Evolutionary conservation across 2,329 filamentous ascomycete species (phyloP).

Genomic region (Fusarium setosum): DNA sequence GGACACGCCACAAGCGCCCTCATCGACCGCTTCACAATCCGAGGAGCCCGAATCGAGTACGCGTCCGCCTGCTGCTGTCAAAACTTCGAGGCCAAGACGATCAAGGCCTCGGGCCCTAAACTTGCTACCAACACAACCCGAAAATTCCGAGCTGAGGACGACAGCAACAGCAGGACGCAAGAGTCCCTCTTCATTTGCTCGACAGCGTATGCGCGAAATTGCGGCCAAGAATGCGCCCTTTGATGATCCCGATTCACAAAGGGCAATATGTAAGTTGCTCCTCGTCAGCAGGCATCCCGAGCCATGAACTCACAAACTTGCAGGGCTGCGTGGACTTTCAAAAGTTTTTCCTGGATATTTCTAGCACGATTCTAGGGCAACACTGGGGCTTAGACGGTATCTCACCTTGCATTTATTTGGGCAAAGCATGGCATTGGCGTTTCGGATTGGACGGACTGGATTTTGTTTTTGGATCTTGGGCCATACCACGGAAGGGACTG

Average conservation of each 20-base stretch:
- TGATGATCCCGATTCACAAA: slow-evolving; percentile 54
- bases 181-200: slow-evolving; percentile 57
- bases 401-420: slow-evolving; percentile 26
- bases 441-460: slow-evolving; percentile 30
- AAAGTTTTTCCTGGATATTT: slow-evolving; percentile 57
- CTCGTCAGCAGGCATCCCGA: not conserved
- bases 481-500: slow-evolving; percentile 26
- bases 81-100: slow-evolving; percentile 41
- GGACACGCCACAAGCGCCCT: slow-evolving; percentile 7
- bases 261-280: slow-evolving; percentile 52
- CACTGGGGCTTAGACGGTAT: slow-evolving; percentile 20
- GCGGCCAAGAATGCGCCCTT: slow-evolving; percentile 56
- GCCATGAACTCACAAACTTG: slow-evolving; percentile 18
- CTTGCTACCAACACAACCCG: slow-evolving; percentile 53
- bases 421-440: slow-evolving; percentile 46
- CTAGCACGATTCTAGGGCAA: slow-evolving; percentile 24
- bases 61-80: slow-evolving; percentile 26
- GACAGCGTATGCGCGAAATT: slow-evolving; percentile 57
- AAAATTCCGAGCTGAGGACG: slow-evolving; percentile 46
- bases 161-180: slow-evolving; percentile 47
- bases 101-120: slow-evolving; percentile 45
- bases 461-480: slow-evolving; percentile 26
- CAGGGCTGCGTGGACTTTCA: slow-evolving; percentile 57
- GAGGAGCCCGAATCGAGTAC: slow-evolving; percentile 24
- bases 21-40: slow-evolving; percentile 14